Percentiles rank a stretch among this genome's conserved stretches.
Evolutionary conservation across 768 basidiomycete genomes (phyloP).

Genomic region (Podaxis sp.): DNA sequence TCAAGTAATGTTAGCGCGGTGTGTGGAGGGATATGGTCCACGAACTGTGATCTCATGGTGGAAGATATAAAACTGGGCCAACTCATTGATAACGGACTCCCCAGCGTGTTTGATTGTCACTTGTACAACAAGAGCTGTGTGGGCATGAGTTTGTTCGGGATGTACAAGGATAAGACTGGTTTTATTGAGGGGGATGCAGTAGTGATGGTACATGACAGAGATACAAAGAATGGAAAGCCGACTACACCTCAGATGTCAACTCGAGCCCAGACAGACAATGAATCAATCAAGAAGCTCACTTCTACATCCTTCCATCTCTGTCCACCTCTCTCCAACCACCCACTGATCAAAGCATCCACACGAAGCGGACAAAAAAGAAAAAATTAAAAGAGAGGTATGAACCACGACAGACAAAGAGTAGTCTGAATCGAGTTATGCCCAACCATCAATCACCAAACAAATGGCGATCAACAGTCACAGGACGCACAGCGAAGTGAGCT

Average conservation of each 20-base stretch:
- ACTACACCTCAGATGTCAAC: background rate
- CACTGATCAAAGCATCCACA: conserved; percentile 5
- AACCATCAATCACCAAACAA: conserved; percentile 9
- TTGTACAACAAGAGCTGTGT: conserved; percentile 25
- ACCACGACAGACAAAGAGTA: conserved; percentile 59
- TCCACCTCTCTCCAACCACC: background rate
- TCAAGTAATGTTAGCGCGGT: background rate
- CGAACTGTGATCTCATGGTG: conserved; percentile 38
- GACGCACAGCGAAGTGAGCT: conserved; percentile 69
- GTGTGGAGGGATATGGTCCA: background rate
- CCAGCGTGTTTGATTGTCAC: conserved; percentile 29
- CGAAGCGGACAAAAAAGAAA: conserved; percentile 20
- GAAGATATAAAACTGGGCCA: conserved; percentile 25
- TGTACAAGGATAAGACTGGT: conserved; percentile 33
- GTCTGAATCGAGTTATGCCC: conserved; percentile 62
- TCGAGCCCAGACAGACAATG: background rate
- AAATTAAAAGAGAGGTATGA: conserved; percentile 16
- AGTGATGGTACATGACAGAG: conserved; percentile 18
- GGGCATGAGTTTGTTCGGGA: background rate
- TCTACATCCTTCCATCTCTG: background rate
- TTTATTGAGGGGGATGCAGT: conserved; percentile 31
- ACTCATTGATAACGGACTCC: conserved; percentile 20
- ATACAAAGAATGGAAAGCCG: background rate
- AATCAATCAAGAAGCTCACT: conserved; percentile 5
- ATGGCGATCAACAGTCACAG: background rate